Percentiles rank a stretch among this genome's conserved stretches.
Conservation (phyloP, 306 rosid genomes). For the Elaeagnus macrophylla region DNA sequence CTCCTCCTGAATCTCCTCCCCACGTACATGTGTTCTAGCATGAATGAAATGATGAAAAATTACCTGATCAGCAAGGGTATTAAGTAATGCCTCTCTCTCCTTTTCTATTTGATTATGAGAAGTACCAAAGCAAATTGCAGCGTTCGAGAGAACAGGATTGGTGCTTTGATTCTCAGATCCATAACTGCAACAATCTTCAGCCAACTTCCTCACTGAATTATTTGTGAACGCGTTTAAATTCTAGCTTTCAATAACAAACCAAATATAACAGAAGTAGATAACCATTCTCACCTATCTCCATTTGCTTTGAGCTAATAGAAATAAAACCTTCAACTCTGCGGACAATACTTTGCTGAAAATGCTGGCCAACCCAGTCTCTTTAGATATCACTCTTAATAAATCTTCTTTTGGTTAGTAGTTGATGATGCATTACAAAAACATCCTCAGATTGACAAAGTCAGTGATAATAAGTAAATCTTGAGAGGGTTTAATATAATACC, state of each 20-base stretch:
- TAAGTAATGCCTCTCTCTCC: constrained; percentile 55
- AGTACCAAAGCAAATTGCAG: constrained; percentile 53
- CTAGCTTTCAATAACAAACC: constrained; percentile 17
- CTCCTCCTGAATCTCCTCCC: too few relatives aligned
- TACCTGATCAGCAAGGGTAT: constrained; percentile 65
- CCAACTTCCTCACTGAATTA: constrained; percentile 60
- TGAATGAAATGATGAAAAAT: constrained; percentile 21
- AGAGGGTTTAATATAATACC: constrained; percentile 27
- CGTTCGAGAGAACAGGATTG: constrained; percentile 40
- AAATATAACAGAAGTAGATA: constrained; percentile 15
- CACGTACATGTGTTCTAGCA: background rate
- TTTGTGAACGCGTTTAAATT: constrained; percentile 17
- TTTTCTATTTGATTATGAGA: constrained; percentile 50
- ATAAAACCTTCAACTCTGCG: constrained; percentile 68
- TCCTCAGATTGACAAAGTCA: background rate
- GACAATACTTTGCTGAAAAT: constrained; percentile 75
- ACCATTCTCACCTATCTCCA: constrained; percentile 58
- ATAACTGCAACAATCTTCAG: constrained; percentile 68
- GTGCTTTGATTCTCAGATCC: constrained; percentile 47
- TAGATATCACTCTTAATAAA: constrained; percentile 11
- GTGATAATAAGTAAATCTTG: background rate
- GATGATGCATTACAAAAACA: constrained; percentile 1
- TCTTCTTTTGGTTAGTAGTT: background rate
- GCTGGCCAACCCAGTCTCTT: constrained; percentile 35
- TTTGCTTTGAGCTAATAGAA: constrained; percentile 69